Evolutionary conservation across 1,284 basidiomycete genomes (phyloP), one percentile per base, ranked within the genome.

Genomic region (Coriolopsis trogii): DNA sequence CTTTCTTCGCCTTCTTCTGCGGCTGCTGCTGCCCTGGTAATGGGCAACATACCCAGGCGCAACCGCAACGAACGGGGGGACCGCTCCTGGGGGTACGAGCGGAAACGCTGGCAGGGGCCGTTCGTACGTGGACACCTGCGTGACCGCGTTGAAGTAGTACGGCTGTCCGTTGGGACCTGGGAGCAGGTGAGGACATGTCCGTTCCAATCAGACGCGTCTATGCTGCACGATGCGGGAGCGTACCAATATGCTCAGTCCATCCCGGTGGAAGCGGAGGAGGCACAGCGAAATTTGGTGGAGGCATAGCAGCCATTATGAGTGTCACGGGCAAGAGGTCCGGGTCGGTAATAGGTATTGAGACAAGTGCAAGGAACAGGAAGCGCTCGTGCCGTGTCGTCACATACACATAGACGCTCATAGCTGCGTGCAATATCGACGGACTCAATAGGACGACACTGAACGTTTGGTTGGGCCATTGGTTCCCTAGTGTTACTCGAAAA

Each of bases 111-210:
- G 84, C 39, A 82, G 67, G 4, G 95, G 95, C 33, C 93, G 84
- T 41, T 82, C 74, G 70, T 97, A 98, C 8, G 94, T 97, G 15
- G 93, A 96, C 69, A 93, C 82, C 63, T 85, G 80, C 13, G 91
- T 92, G 18, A 77, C 67, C 4, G 83, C 70, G 70, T 97, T 91
- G 77, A 88, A 89, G 70, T 91, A 98, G 72, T 98, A 98, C 4
- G 81, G 76, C 53, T 89, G 85, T 12, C 93, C 93, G 16, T 77
- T 81, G 3, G 95, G 93, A 62, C 87, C 93, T 93, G 59, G 2
- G 30, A 20, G 38, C n/a, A 21, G 31, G 6, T 20, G 41, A n/a
- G 10, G 18, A 16, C 34, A 16, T 12, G 13, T 13, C 21, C 41
- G 30, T 8, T 10, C 20, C 18, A 31, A 6, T 20, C 15, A 7